Base-by-base conservation (phyloP, 192 early-diverging fungal species). In the Umbelopsis isabellina region DNA sequence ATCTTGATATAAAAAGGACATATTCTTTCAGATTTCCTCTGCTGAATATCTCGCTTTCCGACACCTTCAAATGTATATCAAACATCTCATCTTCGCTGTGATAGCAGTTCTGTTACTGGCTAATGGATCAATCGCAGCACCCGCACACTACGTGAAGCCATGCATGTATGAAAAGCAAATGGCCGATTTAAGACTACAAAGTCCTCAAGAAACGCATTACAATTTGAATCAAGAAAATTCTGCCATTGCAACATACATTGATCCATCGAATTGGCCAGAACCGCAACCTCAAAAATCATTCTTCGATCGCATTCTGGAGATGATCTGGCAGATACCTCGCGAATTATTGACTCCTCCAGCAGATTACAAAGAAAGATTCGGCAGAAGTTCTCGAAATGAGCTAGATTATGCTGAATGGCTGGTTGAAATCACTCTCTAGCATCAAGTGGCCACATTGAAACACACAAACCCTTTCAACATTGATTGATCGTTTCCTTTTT, bases 331-430 rank as follows among this genome's bases (percentile, higher is more conserved):
- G 2, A 10, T 61, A 35, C 55, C 55, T 18, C 11, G 33, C 16
- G 27, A 61, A 35, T 30, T 61, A 33, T 18, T 61, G 30, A 35
- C 30, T 18, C 55, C 55, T 13, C 55, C 55, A 4, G 27, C 55
- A 3, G 55, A 61, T 16, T 5, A 37, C 21, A 61, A 61, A n/a
- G 55, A 61, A 33, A 61, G 55, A 33, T 61, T 61, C 30, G 30
- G 33, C 30, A 25, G 55, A 61, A 61, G 16, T 25, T 33, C 55
- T 37, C 55, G 55, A 61, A 25, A 61, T 61, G 55, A 61, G 33
- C 55, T 61, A 18, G 55, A 25, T 25, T 61, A 61, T 61, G 55
- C 55, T 8, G 55, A 61, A 30, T 61, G 55, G 55, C 25, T 61
- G 18, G 55, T 61, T 10, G 55, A 61, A 35, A 61, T 61, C 30